Evolutionary conservation across 192 early-diverging fungal genomes (phyloP), one percentile per base, ranked within the genome.

Genomic region (Mortierella alpina): DNA sequence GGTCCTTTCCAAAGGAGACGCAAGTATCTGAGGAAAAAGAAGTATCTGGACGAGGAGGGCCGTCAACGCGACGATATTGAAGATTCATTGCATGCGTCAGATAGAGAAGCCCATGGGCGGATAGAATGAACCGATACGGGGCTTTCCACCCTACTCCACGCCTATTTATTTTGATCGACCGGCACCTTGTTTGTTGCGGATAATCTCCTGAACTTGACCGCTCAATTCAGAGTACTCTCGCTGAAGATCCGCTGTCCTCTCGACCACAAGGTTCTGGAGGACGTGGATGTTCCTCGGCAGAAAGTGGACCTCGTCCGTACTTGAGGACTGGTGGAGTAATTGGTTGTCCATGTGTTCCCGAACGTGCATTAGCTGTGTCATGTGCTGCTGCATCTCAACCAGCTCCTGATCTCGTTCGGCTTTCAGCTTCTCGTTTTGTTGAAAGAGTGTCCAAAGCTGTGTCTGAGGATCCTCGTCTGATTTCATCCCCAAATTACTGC

Each of bases 1-100:
- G 77, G 77, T 0, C 77, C 77, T 18, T 63, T 46, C 17, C 65
- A 72, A 9, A 66, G 77, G 39, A 41, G 77, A 40, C 50, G 53
- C 4, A 61, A 46, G 22, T 80, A 71, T 45, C 15, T 71, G 55
- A 49, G 40, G 23, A 79, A 61, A 23, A 66, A 62, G 52, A 66
- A 50, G 44, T 7, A 6, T 20, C 6, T 75, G 18, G 53, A 57
- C 8, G 52, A 54, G 13, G 66, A 68, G 15, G 23, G 31, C 31
- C 31, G 31, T 31, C 31, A 31, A 15, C 31, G 40, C 13, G 40
- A 15, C 22, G 31, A 31, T 31, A 3, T 31, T 31, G 31, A 31
- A 31, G 31, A 31, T 3, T 3, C 31, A 31, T 31, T 31, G 31
- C 31, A 31, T 31, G 3, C 31, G 31, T 31, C 31, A 31, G 31